phyloP scores from a whole-genome alignment of 1,284 basidiomycete species.

The Rhodotorula sp. region DNA sequence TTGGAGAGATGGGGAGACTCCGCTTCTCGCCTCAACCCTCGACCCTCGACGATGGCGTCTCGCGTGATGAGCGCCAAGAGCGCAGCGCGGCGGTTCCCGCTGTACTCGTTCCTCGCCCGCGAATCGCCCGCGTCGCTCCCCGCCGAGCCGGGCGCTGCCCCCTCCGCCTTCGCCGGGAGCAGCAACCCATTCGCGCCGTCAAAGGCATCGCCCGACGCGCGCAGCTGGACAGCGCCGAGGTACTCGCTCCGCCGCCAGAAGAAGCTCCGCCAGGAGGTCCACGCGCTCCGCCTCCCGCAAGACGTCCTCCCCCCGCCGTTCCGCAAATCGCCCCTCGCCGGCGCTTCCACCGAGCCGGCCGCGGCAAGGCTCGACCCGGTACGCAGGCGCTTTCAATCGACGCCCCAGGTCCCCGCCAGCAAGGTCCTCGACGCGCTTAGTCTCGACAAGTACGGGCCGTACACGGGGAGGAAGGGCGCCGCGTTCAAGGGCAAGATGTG shows the following conservation, averaged over 20 bases:
- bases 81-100: constrained; percentile 14
- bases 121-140: constrained; percentile 35
- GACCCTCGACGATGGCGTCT: not conserved
- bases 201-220: constrained; percentile 16
- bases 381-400: constrained; percentile 8
- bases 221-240: constrained; percentile 33
- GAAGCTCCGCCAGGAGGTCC: constrained; percentile 21
- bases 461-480: constrained; percentile 36
- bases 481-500: constrained; percentile 44
- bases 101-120: constrained; percentile 36
- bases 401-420: constrained; percentile 21
- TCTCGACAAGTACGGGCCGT: constrained; percentile 39
- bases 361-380: constrained; percentile 1
- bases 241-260: constrained; percentile 42
- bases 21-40: not conserved
- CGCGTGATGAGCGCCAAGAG: constrained; percentile 12
- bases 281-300: constrained; percentile 3
- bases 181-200: constrained; percentile 38
- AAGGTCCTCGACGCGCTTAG: constrained; percentile 28
- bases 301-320: constrained; percentile 31
- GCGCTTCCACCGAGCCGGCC: not conserved
- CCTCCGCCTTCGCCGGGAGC: constrained; percentile 18
- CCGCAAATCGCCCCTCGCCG: not conserved
- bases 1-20: not conserved
- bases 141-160: constrained; percentile 4